A percentile compares a stretch with the other conserved stretches of the same genome.
phyloP scores from a whole-genome alignment of 257 asterid species.

The Przewalskia tangutica region DNA sequence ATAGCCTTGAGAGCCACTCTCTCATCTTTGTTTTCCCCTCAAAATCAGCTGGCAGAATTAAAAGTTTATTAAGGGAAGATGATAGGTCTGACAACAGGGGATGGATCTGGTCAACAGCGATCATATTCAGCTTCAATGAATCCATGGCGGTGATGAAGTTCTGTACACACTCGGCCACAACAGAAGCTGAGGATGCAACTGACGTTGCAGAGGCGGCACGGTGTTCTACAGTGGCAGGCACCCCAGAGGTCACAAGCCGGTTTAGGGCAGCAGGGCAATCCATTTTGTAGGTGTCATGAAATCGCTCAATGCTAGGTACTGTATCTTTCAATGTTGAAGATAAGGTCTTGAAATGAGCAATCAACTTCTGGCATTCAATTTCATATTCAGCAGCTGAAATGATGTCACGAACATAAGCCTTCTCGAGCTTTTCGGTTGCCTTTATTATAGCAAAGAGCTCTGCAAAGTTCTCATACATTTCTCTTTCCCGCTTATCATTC shows the following conservation, averaged over 20 bases:
- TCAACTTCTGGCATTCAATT: conserved; percentile 64
- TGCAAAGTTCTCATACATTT: conserved; percentile 23
- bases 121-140: conserved; percentile 73
- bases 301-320: conserved; percentile 69
- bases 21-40: too few species aligned
- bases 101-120: conserved; percentile 93
- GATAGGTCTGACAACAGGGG: conserved; percentile 56
- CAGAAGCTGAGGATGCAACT: conserved; percentile 54
- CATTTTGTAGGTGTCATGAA: conserved; percentile 80
- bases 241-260: conserved; percentile 69
- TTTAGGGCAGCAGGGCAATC: conserved; percentile 76
- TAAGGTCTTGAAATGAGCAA: conserved; percentile 75
- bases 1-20: too few species aligned
- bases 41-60: too few species aligned
- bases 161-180: conserved; percentile 90
- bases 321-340: conserved; percentile 71
- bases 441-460: conserved; percentile 33
- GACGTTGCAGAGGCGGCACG: conserved; percentile 54
- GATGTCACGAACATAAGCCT: conserved; percentile 76
- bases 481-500: conserved; percentile 93
- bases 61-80: too few species aligned
- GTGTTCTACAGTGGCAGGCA: conserved; percentile 96
- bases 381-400: conserved; percentile 59
- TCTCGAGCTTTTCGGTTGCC: conserved; percentile 90
- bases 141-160: conserved; percentile 93